Evolutionary conservation across 345 rosid genomes (phyloP), one percentile per base, ranked within the genome.

Genomic region (Geranium rotundifolium): DNA sequence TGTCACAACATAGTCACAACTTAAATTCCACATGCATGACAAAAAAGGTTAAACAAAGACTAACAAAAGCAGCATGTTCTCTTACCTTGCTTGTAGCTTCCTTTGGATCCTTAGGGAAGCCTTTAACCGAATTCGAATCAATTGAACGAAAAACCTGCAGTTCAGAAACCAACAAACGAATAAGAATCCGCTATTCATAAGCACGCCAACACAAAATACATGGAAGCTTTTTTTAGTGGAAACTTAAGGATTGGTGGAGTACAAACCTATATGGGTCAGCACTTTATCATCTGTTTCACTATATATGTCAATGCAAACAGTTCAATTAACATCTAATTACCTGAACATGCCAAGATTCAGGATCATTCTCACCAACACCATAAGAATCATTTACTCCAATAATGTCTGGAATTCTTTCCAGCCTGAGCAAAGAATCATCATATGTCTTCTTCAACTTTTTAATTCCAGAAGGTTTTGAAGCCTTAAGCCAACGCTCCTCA

Each of bases 311-410:
- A 23, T 23, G 27, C 27, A 23, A 23, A 23, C 27, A 23, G 27
- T 34, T 34, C 7, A 4, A 34, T 34, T 4, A 34, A 7, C 52
- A n/a, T 16, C 18, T 55, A 4, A 60, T 69, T 79, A 92, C 98
- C 90, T 92, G 98, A 76, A 83, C 85, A 71, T 92, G 96, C 98
- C 98, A 89, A 73, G 75, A 72, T 75, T 92, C 97, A 1, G 86
- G 88, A 68, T 84, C 80, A 56, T 84, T 69, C 64, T 75, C 80
- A 57, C 67, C 60, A 63, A 46, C 59, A 57, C 2, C 50, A 61
- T 85, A 84, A 72, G 78, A 71, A 73, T 92, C 96, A 46, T 69
- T 66, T 31, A 80, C 66, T 57, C 95, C 82, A 68, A 89, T 20
- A 23, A 92, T 89, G 59, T 87, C 95, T 19, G 92, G 89, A 74